Evolutionary conservation across 345 rosid genomes (phyloP).

Genomic region (Eucalyptus erythrocorys): DNA sequence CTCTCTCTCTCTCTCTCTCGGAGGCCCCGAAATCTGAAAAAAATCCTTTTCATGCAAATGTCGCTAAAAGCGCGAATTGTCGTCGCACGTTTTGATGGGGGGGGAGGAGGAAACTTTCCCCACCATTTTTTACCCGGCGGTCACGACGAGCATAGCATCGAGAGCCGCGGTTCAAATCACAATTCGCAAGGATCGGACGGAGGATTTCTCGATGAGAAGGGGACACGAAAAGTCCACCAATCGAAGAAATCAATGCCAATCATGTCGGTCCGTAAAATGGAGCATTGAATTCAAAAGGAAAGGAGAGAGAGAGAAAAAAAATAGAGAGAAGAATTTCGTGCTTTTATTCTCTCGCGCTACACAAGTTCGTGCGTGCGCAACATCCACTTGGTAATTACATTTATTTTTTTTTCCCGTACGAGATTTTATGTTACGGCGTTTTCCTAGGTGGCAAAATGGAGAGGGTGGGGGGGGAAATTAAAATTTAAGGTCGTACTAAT

Average conservation of each 20-base stretch:
- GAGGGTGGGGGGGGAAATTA: background rate
- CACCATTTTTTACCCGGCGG: background rate
- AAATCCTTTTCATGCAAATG: background rate
- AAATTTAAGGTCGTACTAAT: background rate
- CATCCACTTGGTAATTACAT: background rate
- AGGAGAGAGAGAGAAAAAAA: background rate
- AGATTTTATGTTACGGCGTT: background rate
- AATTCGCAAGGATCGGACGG: background rate
- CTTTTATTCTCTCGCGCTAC: background rate
- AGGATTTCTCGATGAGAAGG: background rate
- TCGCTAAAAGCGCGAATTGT: background rate
- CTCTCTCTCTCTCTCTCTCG: background rate
- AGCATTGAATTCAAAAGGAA: background rate
- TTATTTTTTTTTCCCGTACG: background rate
- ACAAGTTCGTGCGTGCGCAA: background rate
- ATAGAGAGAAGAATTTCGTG: fast-evolving
- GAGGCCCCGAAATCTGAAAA: background rate
- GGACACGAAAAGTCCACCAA: background rate
- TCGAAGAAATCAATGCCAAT: background rate
- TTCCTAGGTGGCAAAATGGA: background rate
- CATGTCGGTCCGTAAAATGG: background rate
- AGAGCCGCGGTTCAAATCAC: background rate
- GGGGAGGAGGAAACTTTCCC: background rate
- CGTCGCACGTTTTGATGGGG: background rate
- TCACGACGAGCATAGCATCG: background rate